phyloP scores from a whole-genome alignment of 2,329 filamentous ascomycete genomes.

The Hypoxylon sp. region DNA sequence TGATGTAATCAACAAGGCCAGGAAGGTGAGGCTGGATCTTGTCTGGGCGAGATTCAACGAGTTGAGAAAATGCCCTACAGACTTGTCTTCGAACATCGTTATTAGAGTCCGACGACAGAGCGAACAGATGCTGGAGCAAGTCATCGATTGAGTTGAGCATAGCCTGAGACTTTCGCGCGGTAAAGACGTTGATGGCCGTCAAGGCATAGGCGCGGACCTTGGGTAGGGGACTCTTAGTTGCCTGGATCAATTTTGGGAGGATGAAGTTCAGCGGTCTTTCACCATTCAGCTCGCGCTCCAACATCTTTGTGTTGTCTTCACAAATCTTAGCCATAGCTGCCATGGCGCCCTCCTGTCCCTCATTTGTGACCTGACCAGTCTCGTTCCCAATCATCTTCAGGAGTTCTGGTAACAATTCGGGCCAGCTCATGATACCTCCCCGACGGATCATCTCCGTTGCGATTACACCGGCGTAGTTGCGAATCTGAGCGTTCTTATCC shows the following conservation, averaged over 20 bases:
- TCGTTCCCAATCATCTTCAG: slow-evolving; percentile 83
- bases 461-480: slow-evolving; percentile 91
- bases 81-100: slow-evolving; percentile 92
- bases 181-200: slow-evolving; percentile 91
- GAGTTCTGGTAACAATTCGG: slow-evolving; percentile 87
- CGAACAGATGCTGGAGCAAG: slow-evolving; percentile 86
- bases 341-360: slow-evolving; percentile 94
- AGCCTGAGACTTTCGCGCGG: slow-evolving; percentile 85
- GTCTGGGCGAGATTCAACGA: slow-evolving; percentile 91
- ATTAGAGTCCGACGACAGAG: slow-evolving; percentile 81
- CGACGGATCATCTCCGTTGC: slow-evolving; percentile 91
- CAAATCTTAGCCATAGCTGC: slow-evolving; percentile 94
- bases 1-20: slow-evolving; percentile 92
- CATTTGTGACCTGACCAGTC: slow-evolving; percentile 74
- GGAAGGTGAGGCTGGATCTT: slow-evolving; percentile 90
- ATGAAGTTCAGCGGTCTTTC: slow-evolving; percentile 90
- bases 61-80: slow-evolving; percentile 91
- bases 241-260: slow-evolving; percentile 90
- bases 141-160: slow-evolving; percentile 85
- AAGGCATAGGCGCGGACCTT: slow-evolving; percentile 87
- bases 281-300: slow-evolving; percentile 90
- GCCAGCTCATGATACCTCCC: slow-evolving; percentile 91
- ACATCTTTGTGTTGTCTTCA: slow-evolving; percentile 90
- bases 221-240: slow-evolving; percentile 81
- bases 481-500: slow-evolving; percentile 85